Conservation (phyloP, 1,139 yeast genomes). For the Yamadazyma trypodendri region DNA sequence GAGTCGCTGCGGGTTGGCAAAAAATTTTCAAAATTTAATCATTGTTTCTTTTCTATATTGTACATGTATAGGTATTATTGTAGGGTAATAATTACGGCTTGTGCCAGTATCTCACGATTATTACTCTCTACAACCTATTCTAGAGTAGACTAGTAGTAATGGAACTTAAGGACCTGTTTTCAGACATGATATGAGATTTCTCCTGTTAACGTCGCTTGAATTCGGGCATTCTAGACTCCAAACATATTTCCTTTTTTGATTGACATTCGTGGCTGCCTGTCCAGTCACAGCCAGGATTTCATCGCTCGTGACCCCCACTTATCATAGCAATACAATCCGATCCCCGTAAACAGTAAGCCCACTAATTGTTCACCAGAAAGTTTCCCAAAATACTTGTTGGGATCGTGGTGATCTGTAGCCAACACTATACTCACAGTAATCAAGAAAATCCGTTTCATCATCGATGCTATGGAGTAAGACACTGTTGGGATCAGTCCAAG, state of each 20-base stretch:
- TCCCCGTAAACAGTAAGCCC: slow-evolving; percentile 30
- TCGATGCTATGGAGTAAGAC: slow-evolving; percentile 42
- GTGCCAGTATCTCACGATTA: slow-evolving; percentile 32
- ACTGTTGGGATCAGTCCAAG: slow-evolving; percentile 42
- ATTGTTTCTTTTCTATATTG: slow-evolving; percentile 32
- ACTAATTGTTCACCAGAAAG: slow-evolving; percentile 28
- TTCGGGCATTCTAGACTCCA: slow-evolving; percentile 50
- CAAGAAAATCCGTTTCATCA: slow-evolving; percentile 43
- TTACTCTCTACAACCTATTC: slow-evolving; percentile 56
- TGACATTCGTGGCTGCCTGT: too few relatives aligned
- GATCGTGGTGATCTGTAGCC: slow-evolving; percentile 14
- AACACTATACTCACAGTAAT: slow-evolving; percentile 36
- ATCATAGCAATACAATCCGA: slow-evolving; percentile 41
- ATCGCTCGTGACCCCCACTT: slow-evolving; percentile 42
- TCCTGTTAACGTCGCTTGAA: slow-evolving; percentile 17
- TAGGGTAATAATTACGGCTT: slow-evolving; percentile 41
- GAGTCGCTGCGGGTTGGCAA: slow-evolving; percentile 2
- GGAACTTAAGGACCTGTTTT: slow-evolving; percentile 45
- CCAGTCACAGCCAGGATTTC: slow-evolving; percentile 17
- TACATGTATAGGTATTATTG: slow-evolving; percentile 55
- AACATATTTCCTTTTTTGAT: slow-evolving; percentile 22
- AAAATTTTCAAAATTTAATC: slow-evolving; percentile 9
- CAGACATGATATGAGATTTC: slow-evolving; percentile 6
- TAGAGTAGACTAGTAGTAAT: slow-evolving; percentile 49
- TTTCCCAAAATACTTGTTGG: slow-evolving; percentile 26